Percentiles rank a stretch among this genome's conserved stretches.
Conservation (phyloP, 2,329 filamentous ascomycete genomes). For the Chaetomium strumarium region DNA sequence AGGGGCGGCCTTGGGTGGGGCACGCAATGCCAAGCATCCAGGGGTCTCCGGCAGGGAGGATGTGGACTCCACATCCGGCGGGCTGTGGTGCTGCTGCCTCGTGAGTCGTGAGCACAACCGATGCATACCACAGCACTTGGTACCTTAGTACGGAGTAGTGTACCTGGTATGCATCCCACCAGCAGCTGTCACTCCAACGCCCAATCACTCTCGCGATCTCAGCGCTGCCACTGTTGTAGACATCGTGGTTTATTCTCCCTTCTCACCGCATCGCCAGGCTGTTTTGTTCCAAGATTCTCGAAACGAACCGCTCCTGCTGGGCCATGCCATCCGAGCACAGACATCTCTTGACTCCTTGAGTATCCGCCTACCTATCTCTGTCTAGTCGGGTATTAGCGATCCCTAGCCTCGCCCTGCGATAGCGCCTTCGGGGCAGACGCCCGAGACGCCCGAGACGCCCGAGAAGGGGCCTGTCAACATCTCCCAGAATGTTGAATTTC, state of each 20-base stretch:
- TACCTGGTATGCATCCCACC: no score
- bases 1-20: no score
- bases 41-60: background rate
- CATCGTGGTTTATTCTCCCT: background rate
- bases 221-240: no score
- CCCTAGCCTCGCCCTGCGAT: background rate
- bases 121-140: no score
- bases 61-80: background rate
- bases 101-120: background rate
- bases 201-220: no score
- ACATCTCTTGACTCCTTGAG: background rate
- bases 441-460: background rate
- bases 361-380: background rate
- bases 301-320: background rate
- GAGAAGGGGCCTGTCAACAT: background rate
- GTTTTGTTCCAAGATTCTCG: background rate
- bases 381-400: background rate
- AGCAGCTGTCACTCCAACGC: no score
- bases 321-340: conserved; percentile 2
- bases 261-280: background rate
- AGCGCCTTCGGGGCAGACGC: conserved; percentile 6
- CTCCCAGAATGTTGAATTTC: conserved; percentile 52
- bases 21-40: background rate
- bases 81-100: background rate
- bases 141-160: no score